Base-by-base conservation (phyloP, 139 green algal genomes). In the Chlorella sp. region DNA sequence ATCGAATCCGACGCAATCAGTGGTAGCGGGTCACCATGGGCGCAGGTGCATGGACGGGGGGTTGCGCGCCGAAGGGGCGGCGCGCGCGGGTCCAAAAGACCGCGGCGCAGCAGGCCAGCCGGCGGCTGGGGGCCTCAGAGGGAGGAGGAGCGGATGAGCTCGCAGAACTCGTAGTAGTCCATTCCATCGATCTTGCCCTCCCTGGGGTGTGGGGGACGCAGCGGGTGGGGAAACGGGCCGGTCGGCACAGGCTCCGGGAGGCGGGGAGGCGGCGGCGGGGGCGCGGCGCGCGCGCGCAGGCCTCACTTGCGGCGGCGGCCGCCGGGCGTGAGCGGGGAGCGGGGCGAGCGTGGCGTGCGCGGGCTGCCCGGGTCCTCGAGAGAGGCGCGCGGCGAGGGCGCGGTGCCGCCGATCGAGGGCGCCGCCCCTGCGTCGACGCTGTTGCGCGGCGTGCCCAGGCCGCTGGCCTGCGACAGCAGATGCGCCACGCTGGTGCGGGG, bases 81-180 rank as follows among this genome's bases (percentile, higher is more conserved):
- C n/a, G n/a, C n/a, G n/a, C n/a, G n/a, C n/a, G n/a, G n/a, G n/a
- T n/a, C n/a, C n/a, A n/a, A n/a, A n/a, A n/a, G n/a, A n/a, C n/a
- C n/a, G n/a, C n/a, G n/a, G n/a, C n/a, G n/a, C n/a, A n/a, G n/a
- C n/a, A n/a, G n/a, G n/a, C n/a, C n/a, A n/a, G n/a, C n/a, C n/a
- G n/a, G n/a, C 36, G 38, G 15, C 15, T 51, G 41, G 23, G 8
- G 25, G 41, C 33, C 40, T 87, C 77, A 88, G 55, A 88, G 67
- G 40, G 71, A 83, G 50, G 59, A 74, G 73, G 81, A 76, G 58
- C 83, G 71, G 63, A 88, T 77, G 31, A 88, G 77, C 76, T 88
- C 83, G 58, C 77, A 84, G 23, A 79, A 88, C 42, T 84, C 79
- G 40, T 88, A 87, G 29, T 87, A 88, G 67, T 87, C 81, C 76